Base-by-base conservation (phyloP, 768 basidiomycete species). In the Leucocoprinus leucothites region DNA sequence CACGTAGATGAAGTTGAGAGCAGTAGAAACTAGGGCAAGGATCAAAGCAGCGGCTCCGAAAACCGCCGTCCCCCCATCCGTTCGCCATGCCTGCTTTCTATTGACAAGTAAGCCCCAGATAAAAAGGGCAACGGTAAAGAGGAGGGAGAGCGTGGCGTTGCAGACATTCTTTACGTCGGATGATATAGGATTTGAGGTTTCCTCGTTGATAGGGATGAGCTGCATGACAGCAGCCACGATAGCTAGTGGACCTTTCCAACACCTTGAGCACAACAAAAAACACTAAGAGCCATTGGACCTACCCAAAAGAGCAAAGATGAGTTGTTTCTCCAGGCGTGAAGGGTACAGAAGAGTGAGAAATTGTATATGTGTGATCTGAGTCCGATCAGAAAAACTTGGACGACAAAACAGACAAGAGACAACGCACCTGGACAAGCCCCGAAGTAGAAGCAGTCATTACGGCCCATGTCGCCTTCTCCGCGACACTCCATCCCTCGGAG, bases 291-390 rank as follows among this genome's bases (percentile, higher is more conserved):
- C 36, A 16, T n/a, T 8, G n/a, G 19, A 73, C 77, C 38, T 60
- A 87, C 87, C 93, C 16, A 99, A 82, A 9, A 98, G 78, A 40
- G 82, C 72, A 64, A 93, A 87, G 45, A 99, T 93, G 36, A 99
- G 81, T 31, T 87, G 75, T 3, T 85, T 88, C 72, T 98, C 97
- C 21, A 96, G 80, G 22, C 81, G 75, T 19, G 96, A 98, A 6
- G 97, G 97, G 67, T 91, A 99, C 9, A 99, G 78, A 9, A 98
- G 79, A 6, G 97, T 96, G 51, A 99, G 78, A 69, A 98, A 98
- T 69, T 98, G 97, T 48, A 99, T 97, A 67, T 98, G 95, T 0
- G 97, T 96, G 48, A 94, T 89, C 93, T 98, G 64, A 0, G 16
- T 50, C 5, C 31, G 25, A 35, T 35, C 21, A 53, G 28, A 49